Evolutionary conservation across 345 rosid genomes (phyloP).

Genomic region (Brassica juncea): DNA sequence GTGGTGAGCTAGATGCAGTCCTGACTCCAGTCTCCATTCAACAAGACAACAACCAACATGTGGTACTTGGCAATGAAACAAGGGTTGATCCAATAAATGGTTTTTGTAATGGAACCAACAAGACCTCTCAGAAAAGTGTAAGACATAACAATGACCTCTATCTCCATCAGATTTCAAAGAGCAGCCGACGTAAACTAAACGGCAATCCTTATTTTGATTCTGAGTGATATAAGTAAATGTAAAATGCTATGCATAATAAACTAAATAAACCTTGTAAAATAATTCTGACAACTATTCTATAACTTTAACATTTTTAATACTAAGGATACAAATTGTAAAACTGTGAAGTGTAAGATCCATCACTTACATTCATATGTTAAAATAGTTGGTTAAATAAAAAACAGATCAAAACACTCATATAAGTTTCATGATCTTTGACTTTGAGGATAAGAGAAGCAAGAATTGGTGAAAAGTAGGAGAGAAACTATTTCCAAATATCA

Average conservation of each 20-base stretch:
- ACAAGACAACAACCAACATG: slow-evolving; percentile 23
- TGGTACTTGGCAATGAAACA: slow-evolving; percentile 13
- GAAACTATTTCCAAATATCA: not conserved
- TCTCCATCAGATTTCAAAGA: not conserved
- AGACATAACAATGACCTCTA: slow-evolving; percentile 47
- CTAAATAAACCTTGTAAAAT: not conserved
- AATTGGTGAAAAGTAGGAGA: slow-evolving; percentile 4
- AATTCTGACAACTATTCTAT: not conserved
- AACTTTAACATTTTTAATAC: not conserved
- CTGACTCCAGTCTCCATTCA: slow-evolving; percentile 33
- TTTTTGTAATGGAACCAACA: slow-evolving; percentile 50
- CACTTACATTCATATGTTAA: not conserved
- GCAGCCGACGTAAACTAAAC: too few species aligned
- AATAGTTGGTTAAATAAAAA: not conserved
- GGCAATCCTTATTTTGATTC: not conserved
- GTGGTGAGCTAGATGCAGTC: slow-evolving; percentile 59
- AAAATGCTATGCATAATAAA: not conserved
- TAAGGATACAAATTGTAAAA: not conserved
- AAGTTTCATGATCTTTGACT: slow-evolving; percentile 12
- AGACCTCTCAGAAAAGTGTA: slow-evolving; percentile 47
- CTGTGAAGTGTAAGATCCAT: not conserved
- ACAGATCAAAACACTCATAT: not conserved
- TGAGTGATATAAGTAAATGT: not conserved
- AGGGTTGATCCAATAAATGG: slow-evolving; percentile 3
- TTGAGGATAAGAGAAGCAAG: not conserved